These are phyloP conservation scores for Carpinus viminea DNA, from an alignment of 306 rosid genomes.

Conservation along the genomic window DNA sequence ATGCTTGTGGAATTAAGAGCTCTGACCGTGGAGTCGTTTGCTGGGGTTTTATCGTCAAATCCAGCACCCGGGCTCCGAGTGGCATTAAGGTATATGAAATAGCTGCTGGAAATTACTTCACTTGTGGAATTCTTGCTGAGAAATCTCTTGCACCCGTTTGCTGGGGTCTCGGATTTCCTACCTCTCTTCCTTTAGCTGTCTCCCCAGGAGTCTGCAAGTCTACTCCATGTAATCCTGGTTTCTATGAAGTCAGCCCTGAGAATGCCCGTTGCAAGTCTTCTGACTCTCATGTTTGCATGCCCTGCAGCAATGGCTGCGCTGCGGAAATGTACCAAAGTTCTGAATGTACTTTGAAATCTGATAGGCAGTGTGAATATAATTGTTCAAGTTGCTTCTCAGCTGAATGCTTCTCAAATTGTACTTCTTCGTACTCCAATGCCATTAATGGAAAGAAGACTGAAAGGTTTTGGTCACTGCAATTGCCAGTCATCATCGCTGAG, in stretches of 20 bases:
- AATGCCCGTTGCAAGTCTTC: slow-evolving; percentile 57
- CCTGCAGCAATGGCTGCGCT: slow-evolving; percentile 72
- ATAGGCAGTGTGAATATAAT: slow-evolving; percentile 76
- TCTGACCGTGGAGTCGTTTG: slow-evolving; percentile 72
- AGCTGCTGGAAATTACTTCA: slow-evolving; percentile 85
- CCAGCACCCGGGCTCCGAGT: slow-evolving; percentile 66
- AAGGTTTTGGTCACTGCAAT: slow-evolving; percentile 68
- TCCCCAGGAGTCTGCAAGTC: slow-evolving; percentile 65
- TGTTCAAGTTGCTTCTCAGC: slow-evolving; percentile 65
- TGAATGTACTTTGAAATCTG: slow-evolving; percentile 54
- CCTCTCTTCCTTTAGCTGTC: slow-evolving; percentile 75
- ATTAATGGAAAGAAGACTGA: slow-evolving; percentile 43
- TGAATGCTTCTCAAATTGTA: slow-evolving; percentile 64
- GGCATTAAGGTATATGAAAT: slow-evolving; percentile 61
- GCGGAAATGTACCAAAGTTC: slow-evolving; percentile 64
- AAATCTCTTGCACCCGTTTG: slow-evolving; percentile 77
- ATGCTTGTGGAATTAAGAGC: slow-evolving; percentile 90
- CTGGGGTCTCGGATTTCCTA: slow-evolving; percentile 90
- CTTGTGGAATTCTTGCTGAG: slow-evolving; percentile 79
- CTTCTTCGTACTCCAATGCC: slow-evolving; percentile 41
- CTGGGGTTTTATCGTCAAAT: slow-evolving; percentile 74
- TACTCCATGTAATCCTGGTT: slow-evolving; percentile 73
- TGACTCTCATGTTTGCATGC: slow-evolving; percentile 59
- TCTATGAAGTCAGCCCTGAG: slow-evolving; percentile 49
- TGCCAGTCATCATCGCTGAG: slow-evolving; percentile 70